phyloP scores from a whole-genome alignment of 768 basidiomycete genomes.

The Lentinula raphanica region DNA sequence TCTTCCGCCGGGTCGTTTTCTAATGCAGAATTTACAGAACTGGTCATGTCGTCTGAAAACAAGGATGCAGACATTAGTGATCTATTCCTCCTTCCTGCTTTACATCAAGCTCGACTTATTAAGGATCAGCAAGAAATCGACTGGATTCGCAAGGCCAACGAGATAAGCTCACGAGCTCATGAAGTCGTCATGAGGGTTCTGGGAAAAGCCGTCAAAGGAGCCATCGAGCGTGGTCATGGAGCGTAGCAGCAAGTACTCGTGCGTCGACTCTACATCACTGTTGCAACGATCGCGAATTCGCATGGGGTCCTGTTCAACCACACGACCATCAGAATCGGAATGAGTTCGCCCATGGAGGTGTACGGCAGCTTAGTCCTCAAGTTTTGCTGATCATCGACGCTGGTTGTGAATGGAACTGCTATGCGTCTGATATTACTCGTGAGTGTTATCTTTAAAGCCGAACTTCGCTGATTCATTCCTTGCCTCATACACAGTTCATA shows the following conservation, averaged over 20 bases:
- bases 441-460: no score
- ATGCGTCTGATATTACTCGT: conserved; percentile 58
- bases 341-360: conserved; percentile 35
- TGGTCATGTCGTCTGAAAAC: conserved; percentile 28
- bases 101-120: conserved; percentile 76
- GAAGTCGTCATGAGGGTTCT: conserved; percentile 90
- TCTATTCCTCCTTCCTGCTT: conserved; percentile 63
- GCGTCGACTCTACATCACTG: conserved; percentile 94
- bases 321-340: conserved; percentile 52
- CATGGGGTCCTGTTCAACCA: conserved; percentile 69
- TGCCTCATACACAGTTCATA: no score
- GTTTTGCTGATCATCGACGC: conserved; percentile 92
- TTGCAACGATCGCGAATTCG: conserved; percentile 84
- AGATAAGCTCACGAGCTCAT: conserved; percentile 85
- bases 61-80: conserved; percentile 42
- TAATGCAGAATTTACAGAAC: conserved; percentile 33
- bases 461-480: no score
- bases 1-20: conserved; percentile 37
- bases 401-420: conserved; percentile 77
- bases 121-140: conserved; percentile 75
- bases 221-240: conserved; percentile 38
- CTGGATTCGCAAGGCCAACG: conserved; percentile 73
- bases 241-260: conserved; percentile 76
- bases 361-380: conserved; percentile 49
- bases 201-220: conserved; percentile 61